These are phyloP conservation scores for Xylaria sp. DNA, from an alignment of 2,329 filamentous ascomycete genomes.

Conservation along the genomic window DNA sequence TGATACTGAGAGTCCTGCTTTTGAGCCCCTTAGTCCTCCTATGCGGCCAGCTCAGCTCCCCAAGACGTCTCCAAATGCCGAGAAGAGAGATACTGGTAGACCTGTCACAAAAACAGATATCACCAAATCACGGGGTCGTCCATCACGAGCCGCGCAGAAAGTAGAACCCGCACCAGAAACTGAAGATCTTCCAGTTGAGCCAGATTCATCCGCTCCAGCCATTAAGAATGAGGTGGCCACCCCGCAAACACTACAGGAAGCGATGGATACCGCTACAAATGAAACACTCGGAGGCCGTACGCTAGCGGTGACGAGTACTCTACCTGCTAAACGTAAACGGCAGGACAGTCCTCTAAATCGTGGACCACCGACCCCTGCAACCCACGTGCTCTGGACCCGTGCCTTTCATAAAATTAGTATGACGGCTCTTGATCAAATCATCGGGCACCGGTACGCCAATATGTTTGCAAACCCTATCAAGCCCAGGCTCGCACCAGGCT, in stretches of 20 bases:
- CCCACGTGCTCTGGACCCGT: slow-evolving; percentile 79
- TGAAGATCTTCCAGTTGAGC: slow-evolving; percentile 61
- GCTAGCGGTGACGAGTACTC: slow-evolving; percentile 54
- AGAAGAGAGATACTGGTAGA: slow-evolving; percentile 53
- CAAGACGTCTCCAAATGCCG: slow-evolving; percentile 48
- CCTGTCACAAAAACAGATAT: slow-evolving; percentile 43
- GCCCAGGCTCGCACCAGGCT: slow-evolving; percentile 79
- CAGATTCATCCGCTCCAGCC: slow-evolving; percentile 53
- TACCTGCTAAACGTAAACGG: slow-evolving; percentile 66
- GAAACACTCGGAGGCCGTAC: slow-evolving; percentile 59
- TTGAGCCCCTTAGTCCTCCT: slow-evolving; percentile 69
- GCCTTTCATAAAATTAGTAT: slow-evolving; percentile 79
- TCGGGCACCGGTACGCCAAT: slow-evolving; percentile 80
- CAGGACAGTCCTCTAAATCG: slow-evolving; percentile 62
- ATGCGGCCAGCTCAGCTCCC: slow-evolving; percentile 53
- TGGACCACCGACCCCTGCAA: slow-evolving; percentile 64
- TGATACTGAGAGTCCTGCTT: slow-evolving; percentile 63
- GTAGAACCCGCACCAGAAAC: slow-evolving; percentile 53
- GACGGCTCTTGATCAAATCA: slow-evolving; percentile 79
- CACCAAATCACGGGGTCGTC: slow-evolving; percentile 48
- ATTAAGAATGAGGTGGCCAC: slow-evolving; percentile 71
- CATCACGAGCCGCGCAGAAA: slow-evolving; percentile 53
- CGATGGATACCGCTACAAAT: slow-evolving; percentile 66
- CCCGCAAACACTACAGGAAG: slow-evolving; percentile 64
- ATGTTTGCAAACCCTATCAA: slow-evolving; percentile 82